These are phyloP conservation scores for Tricholoma bakamatsutake DNA, from an alignment of 768 basidiomycete genomes.

Conservation along the genomic window DNA sequence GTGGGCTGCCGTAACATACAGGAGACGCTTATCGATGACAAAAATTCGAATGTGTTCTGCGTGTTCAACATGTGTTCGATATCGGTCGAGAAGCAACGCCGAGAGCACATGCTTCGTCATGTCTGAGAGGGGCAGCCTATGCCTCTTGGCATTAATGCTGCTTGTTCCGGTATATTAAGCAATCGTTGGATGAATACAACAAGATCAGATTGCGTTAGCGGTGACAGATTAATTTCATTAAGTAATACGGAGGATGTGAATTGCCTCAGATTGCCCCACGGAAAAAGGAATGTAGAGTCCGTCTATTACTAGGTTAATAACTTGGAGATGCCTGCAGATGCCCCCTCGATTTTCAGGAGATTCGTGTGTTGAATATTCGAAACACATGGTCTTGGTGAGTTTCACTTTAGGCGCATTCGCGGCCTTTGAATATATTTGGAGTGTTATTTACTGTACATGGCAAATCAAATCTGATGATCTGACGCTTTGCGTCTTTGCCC, in stretches of 20 bases:
- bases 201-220: neutral
- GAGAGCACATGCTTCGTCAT: neutral
- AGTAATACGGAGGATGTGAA: neutral
- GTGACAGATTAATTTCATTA: neutral
- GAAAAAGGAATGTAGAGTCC: neutral
- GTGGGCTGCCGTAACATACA: neutral
- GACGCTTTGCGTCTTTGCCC: neutral
- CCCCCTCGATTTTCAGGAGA: conserved; percentile 8
- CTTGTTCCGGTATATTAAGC: neutral
- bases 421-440: conserved; percentile 12
- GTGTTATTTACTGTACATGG: conserved; percentile 9
- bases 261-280: neutral
- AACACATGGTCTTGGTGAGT: conserved; percentile 1
- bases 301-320: neutral
- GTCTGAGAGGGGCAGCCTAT: neutral
- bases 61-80: conserved; percentile 17
- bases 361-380: neutral
- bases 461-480: neutral
- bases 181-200: neutral
- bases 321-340: neutral
- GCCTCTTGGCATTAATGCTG: neutral
- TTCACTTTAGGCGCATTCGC: conserved; percentile 5
- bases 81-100: neutral
- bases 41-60: conserved; percentile 12
- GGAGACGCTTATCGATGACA: conserved; percentile 15